These are phyloP conservation scores for Hydrangea macrophylla DNA, from an alignment of 148 eudicot species.

Conservation along the genomic window DNA sequence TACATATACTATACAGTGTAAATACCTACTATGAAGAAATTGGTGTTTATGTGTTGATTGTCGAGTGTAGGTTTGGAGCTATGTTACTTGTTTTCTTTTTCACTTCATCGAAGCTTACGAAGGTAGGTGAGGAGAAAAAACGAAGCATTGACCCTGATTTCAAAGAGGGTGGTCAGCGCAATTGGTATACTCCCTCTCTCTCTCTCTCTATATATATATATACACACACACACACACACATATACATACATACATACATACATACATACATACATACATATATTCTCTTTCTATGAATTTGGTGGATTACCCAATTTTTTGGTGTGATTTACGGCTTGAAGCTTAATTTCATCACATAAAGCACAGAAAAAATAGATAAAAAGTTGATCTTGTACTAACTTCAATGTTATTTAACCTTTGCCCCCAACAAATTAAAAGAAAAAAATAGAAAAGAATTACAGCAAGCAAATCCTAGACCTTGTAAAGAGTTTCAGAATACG, in stretches of 20 bases:
- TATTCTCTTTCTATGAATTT: not conserved
- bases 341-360: not conserved
- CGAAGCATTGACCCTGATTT: slow-evolving; percentile 67
- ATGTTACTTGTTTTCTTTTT: slow-evolving; percentile 77
- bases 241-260: no score
- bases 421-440: not conserved
- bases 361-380: not conserved
- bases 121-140: slow-evolving; percentile 76
- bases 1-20: not conserved
- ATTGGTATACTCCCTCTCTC: slow-evolving; percentile 56
- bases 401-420: not conserved
- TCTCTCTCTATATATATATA: no score
- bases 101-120: slow-evolving; percentile 79
- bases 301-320: not conserved
- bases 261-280: no score
- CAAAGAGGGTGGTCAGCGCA: slow-evolving; percentile 95
- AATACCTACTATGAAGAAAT: not conserved
- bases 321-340: not conserved
- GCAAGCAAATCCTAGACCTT: no score
- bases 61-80: slow-evolving; percentile 65
- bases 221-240: no score
- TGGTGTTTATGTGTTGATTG: slow-evolving; percentile 2
- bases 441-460: not conserved
- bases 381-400: not conserved
- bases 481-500: no score